A percentile compares a stretch with the other conserved stretches of the same genome.
These are phyloP conservation scores for Croton laevigatus DNA, from an alignment of 441 rosid genomes.

Conservation along the genomic window DNA sequence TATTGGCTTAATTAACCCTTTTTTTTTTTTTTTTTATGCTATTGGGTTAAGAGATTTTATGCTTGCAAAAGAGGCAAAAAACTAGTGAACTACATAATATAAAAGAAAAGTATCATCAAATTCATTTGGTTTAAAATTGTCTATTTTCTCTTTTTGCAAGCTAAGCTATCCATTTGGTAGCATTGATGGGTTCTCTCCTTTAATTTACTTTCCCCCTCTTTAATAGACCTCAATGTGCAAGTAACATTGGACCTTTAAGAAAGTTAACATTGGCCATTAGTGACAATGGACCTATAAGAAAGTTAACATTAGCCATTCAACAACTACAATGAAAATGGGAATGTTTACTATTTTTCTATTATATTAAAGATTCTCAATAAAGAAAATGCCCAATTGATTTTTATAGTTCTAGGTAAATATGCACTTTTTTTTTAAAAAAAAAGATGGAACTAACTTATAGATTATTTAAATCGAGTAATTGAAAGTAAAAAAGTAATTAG, in stretches of 20 bases:
- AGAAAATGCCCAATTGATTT: too few relatives aligned
- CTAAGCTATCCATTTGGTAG: background rate
- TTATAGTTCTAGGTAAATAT: too few relatives aligned
- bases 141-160: background rate
- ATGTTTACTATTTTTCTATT: too few relatives aligned
- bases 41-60: background rate
- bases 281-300: too few relatives aligned
- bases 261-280: too few relatives aligned
- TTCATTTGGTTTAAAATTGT: background rate
- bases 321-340: background rate
- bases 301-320: background rate
- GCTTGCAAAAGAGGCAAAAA: background rate
- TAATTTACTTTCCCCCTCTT: background rate
- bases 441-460: too few relatives aligned
- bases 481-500: too few relatives aligned
- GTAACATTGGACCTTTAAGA: background rate
- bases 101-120: background rate
- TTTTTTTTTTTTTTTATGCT: background rate
- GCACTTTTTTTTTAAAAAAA: too few relatives aligned
- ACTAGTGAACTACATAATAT: background rate
- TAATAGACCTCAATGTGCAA: slow-evolving; percentile 1
- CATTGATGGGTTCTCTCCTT: background rate
- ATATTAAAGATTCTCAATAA: too few relatives aligned
- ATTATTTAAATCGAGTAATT: too few relatives aligned
- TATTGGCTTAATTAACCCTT: too few relatives aligned